Evolutionary conservation across 176 grass and related monocot species (phyloP), one percentile per base, ranked within the genome.

Genomic region (Phoenix dactylifera): DNA sequence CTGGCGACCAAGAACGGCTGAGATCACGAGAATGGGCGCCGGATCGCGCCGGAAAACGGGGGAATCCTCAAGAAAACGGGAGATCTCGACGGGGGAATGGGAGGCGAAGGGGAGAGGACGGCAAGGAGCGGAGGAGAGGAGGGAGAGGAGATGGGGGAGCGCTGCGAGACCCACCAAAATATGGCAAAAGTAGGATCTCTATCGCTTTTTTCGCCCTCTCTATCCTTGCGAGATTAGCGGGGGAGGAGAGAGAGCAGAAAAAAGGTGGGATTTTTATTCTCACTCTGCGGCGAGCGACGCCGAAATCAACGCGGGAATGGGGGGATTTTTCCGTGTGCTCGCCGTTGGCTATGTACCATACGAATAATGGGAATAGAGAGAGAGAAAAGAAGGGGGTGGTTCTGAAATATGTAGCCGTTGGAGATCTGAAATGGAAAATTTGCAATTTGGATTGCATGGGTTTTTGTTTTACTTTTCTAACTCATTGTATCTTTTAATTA

Each of bases 301-400:
- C 66, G 52, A 62, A 76, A 76, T 61, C 73, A 72, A 76, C 67
- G 66, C 79, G 73, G 60, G 65, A 70, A 70, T 50, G 63, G 63
- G 68, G 35, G 68, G 35, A 10, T 0, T 0, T 9, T 44, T 12
- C 35, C 35, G 35, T 14, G 35, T 2, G 7, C 10, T 44, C 9
- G 35, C 35, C 35, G 35, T 44, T 44, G 35, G 35, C 10, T 44
- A 35, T 0, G 26, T 28, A 28, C 0, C 0, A 28, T 4, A 28
- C 4, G 26, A 28, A 28, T 5, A 67, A 76, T 61, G 23, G 29
- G 10, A 69, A 16, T n/a, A 15, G 6, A 20, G 17, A 5, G 0
- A 20, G 18, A 60, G 39, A 66, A 62, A 20, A 30, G 5, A 30
- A 30, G 5, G 28, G 28, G 28, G 28, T 30, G 28, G 28, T 6